Conservation (phyloP, 805 yeast genomes). For the Metschnikowia arizonensis region DNA sequence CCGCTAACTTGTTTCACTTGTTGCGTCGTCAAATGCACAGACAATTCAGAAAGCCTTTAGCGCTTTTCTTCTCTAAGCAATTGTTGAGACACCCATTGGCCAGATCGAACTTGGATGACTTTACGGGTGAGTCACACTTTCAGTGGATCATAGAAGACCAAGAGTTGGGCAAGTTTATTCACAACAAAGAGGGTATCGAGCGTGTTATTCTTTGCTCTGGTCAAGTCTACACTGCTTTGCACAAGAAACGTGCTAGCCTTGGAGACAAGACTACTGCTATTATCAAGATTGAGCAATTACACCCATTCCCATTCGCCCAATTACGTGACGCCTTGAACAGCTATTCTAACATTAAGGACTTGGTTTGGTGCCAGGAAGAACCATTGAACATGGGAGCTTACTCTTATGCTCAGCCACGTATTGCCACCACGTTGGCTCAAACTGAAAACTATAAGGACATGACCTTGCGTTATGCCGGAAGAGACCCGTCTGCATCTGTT, state of each 20-base stretch:
- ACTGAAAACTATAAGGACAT: constrained; percentile 61
- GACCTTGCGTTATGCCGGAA: constrained; percentile 82
- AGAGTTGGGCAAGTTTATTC: constrained; percentile 76
- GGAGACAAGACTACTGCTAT: constrained; percentile 83
- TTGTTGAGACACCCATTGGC: constrained; percentile 92
- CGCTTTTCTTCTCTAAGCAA: constrained; percentile 85
- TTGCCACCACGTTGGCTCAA: constrained; percentile 69
- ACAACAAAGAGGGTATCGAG: constrained; percentile 77
- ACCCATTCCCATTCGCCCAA: constrained; percentile 98
- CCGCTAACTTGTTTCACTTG: constrained; percentile 93
- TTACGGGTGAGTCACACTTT: constrained; percentile 88
- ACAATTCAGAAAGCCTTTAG: constrained; percentile 93
- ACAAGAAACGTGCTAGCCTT: constrained; percentile 77
- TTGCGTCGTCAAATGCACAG: constrained; percentile 99
- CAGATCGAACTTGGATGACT: constrained; percentile 75
- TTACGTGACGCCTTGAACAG: constrained; percentile 75
- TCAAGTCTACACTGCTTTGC: constrained; percentile 91
- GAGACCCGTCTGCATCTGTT: constrained; percentile 96
- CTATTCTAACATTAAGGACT: constrained; percentile 79
- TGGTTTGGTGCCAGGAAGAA: constrained; percentile 98
- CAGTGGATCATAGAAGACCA: constrained; percentile 94
- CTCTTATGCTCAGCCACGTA: constrained; percentile 78
- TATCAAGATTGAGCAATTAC: constrained; percentile 87
- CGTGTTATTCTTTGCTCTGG: constrained; percentile 83
- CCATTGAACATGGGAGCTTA: constrained; percentile 96